Base-by-base conservation (phyloP, 2,329 filamentous ascomycete species). In the Ophiostoma sp. region DNA sequence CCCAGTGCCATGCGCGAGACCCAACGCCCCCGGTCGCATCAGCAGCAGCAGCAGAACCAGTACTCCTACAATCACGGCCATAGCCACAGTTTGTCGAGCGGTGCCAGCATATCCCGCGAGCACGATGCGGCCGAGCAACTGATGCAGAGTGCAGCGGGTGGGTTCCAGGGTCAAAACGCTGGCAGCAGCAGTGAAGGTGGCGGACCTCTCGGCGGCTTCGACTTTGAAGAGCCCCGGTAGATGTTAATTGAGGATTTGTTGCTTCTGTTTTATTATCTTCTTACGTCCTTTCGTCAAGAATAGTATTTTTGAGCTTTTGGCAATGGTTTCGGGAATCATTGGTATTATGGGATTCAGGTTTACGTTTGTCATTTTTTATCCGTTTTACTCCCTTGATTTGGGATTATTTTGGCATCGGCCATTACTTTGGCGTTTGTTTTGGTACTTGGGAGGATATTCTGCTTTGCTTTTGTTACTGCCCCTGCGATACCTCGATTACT, bases 71-170 rank as follows among this genome's bases (percentile, higher is more conserved):
- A 9, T 3, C 48, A 71, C 12, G 48, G 22, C 36, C 17, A 50
- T 31, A 68, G 22, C 3, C 33, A 57, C 59, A 63, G 57, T 12
- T 22, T n/a, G 59, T 64, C 22, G 72, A 72, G 73, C 76, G 74
- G 71, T 31, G 25, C 31, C 57, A 31, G 45, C 57, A 48, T 42
- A 19, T 42, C 72, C 28, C 72, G 64, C 39, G 69, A 72, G 48
- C 83, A 83, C 48, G 89, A 92, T 76, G 84, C 89, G 19, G 89
- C 91, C 6, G 91, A 93, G 81, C 85, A 88, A 74, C 90, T 92
- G 73, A 81, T 92, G 74, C 86, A 91, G 8, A 45, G 28, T 63
- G 50, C 36, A 31, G 36, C 63, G 4, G 33, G 28, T 6, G 59
- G 39, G 15, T 45, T 72, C 12, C 59, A 68, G 77, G 85, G 86